A percentile compares a stretch with the other conserved stretches of the same genome.
Evolutionary conservation across 495 filamentous ascomycete species (phyloP).

Genomic region (Talaromyces stipitatus): DNA sequence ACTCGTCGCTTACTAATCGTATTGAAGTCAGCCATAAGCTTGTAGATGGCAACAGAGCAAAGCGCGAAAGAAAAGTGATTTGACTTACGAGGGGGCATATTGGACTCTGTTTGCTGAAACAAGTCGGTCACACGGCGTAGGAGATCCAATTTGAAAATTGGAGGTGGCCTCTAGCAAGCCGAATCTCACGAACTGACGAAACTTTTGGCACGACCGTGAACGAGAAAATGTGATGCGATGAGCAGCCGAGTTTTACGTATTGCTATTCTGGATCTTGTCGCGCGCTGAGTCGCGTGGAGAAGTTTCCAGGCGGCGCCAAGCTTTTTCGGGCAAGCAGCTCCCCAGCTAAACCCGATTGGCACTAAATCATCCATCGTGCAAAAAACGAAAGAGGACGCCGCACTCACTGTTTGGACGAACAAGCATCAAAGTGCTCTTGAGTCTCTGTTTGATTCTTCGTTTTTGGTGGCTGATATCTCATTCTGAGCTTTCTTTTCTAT

Average conservation of each 20-base stretch:
- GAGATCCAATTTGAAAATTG: not conserved
- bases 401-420: slow-evolving; percentile 1
- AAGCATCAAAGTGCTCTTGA: not conserved
- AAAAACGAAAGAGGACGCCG: not conserved
- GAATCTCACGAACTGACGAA: not conserved
- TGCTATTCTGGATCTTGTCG: not conserved
- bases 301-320: slow-evolving; percentile 2
- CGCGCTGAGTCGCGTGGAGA: slow-evolving; percentile 14
- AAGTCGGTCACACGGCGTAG: not conserved
- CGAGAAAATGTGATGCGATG: not conserved
- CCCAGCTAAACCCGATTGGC: slow-evolving; percentile 1
- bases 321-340: slow-evolving; percentile 6
- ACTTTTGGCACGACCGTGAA: not conserved
- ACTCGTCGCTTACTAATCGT: slow-evolving; percentile 24
- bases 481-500: slow-evolving; percentile 2
- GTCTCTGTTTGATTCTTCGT: not conserved
- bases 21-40: not conserved
- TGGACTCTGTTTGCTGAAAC: slow-evolving; percentile 1
- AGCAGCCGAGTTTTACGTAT: not conserved
- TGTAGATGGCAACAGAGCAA: not conserved
- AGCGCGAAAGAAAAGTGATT: not conserved
- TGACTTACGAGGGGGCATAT: slow-evolving; percentile 5
- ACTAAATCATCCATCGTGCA: not conserved
- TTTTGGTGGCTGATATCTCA: slow-evolving; percentile 4
- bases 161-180: not conserved